A percentile compares a stretch with the other conserved stretches of the same genome.
These are phyloP conservation scores for Kwoniella sp. DNA, from an alignment of 768 basidiomycete species.

Conservation along the genomic window DNA sequence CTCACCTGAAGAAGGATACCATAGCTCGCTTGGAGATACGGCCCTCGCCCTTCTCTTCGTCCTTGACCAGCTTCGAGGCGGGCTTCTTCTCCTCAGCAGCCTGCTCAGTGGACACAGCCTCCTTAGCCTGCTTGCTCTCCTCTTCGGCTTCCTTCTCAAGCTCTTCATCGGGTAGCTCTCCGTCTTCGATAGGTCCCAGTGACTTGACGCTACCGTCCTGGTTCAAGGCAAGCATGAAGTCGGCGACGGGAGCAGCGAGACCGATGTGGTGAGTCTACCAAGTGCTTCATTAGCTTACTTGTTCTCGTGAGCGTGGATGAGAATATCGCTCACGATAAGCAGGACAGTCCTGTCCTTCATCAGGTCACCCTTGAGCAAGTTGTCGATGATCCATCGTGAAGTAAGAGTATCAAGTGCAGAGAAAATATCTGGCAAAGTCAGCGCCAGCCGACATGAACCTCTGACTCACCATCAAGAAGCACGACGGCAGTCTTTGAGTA, in stretches of 20 bases:
- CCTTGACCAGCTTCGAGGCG: slow-evolving; percentile 49
- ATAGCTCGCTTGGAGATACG: slow-evolving; percentile 50
- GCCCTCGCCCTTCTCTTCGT: slow-evolving; percentile 55
- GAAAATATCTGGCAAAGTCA: slow-evolving; percentile 62
- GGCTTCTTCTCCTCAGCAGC: slow-evolving; percentile 38
- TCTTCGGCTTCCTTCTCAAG: slow-evolving; percentile 41
- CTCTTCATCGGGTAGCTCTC: slow-evolving; percentile 34
- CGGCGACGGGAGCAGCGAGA: slow-evolving; percentile 54
- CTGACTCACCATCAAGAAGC: slow-evolving; percentile 62
- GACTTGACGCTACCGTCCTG: slow-evolving; percentile 45
- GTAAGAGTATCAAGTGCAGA: slow-evolving; percentile 68
- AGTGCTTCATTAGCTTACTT: no score
- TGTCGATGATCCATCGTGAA: slow-evolving; percentile 61
- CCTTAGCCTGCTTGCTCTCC: slow-evolving; percentile 27
- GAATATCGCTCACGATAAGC: slow-evolving; percentile 62
- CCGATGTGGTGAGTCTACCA: slow-evolving; percentile 55
- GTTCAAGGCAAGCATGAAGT: slow-evolving; percentile 51
- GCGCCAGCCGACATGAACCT: not conserved
- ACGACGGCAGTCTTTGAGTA: slow-evolving; percentile 68
- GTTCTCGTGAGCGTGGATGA: no score
- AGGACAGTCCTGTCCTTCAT: slow-evolving; percentile 62
- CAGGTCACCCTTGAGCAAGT: slow-evolving; percentile 61
- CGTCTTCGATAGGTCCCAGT: slow-evolving; percentile 48
- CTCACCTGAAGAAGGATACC: slow-evolving; percentile 43
- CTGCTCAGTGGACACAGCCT: slow-evolving; percentile 21